Evolutionary conservation across 805 yeast species (phyloP).

Genomic region (Pichia deserticola): DNA sequence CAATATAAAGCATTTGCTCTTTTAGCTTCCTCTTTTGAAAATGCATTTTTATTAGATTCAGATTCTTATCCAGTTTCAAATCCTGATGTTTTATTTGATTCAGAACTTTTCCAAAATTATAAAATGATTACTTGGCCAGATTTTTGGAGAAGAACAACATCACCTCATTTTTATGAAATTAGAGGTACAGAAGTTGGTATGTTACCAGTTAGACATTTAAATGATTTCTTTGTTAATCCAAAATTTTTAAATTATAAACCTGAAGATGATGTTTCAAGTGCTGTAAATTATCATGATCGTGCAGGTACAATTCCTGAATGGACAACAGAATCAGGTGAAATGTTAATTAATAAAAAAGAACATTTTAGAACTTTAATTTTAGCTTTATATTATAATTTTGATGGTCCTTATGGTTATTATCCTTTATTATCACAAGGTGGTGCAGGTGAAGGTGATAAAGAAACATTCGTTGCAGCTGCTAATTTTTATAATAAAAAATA

Average conservation of each 20-base stretch:
- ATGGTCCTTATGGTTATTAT: constrained; percentile 53
- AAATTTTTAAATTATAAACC: constrained; percentile 26
- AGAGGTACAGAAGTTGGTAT: constrained; percentile 47
- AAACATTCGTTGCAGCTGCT: constrained; percentile 70
- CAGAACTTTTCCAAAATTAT: constrained; percentile 45
- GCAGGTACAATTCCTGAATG: constrained; percentile 63
- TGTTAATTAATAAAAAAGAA: constrained; percentile 46
- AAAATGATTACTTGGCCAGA: constrained; percentile 74
- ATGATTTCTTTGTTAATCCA: constrained; percentile 27
- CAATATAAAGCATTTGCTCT: constrained; percentile 68
- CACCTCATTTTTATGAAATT: constrained; percentile 64
- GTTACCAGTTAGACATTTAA: constrained; percentile 24
- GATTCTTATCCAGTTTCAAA: constrained; percentile 66
- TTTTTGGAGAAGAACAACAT: constrained; percentile 79
- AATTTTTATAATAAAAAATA: constrained; percentile 40
- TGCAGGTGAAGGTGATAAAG: constrained; percentile 80
- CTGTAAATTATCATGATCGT: constrained; percentile 52
- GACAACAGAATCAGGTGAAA: constrained; percentile 62
- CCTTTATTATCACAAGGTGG: constrained; percentile 51
- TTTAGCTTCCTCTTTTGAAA: constrained; percentile 64
- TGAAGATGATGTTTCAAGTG: constrained; percentile 25
- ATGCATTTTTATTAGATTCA: constrained; percentile 65
- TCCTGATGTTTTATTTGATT: constrained; percentile 52
- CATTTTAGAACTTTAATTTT: constrained; percentile 49
- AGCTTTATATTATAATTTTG: constrained; percentile 52